Percentiles rank a stretch among this genome's conserved stretches.
These are phyloP conservation scores for Apium graveolens DNA, from an alignment of 129 eudicot genomes.

Conservation along the genomic window DNA sequence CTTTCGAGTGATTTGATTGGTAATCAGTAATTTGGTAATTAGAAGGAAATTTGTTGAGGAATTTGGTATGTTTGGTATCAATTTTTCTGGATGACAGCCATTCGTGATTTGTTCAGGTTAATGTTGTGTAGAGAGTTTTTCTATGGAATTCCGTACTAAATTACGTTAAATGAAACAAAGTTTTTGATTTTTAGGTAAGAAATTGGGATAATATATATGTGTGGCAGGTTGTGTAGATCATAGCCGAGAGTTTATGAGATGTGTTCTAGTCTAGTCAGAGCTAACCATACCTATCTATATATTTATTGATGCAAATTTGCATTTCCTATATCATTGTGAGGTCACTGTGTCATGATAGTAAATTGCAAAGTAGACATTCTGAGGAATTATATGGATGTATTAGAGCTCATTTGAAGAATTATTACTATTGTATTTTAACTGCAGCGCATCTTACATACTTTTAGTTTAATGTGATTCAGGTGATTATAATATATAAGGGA, in stretches of 20 bases:
- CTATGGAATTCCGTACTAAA: not conserved
- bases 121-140: not conserved
- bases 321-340: too few relatives aligned
- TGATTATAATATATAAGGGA: conserved; percentile 21
- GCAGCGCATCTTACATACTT: conserved; percentile 5
- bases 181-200: not conserved
- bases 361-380: not conserved
- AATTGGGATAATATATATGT: not conserved
- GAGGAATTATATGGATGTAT: not conserved
- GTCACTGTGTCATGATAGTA: not conserved
- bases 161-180: not conserved
- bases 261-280: not conserved
- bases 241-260: not conserved
- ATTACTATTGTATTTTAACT: not conserved
- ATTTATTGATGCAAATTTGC: not conserved
- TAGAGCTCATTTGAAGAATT: not conserved
- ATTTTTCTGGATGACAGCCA: not conserved
- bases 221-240: not conserved
- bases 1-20: not conserved
- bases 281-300: not conserved
- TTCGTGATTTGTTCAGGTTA: not conserved
- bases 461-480: conserved; percentile 29
- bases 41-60: not conserved
- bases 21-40: not conserved
- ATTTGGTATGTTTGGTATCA: not conserved